Conservation (phyloP, 1,284 basidiomycete genomes). For the Puccinia novopanici region DNA sequence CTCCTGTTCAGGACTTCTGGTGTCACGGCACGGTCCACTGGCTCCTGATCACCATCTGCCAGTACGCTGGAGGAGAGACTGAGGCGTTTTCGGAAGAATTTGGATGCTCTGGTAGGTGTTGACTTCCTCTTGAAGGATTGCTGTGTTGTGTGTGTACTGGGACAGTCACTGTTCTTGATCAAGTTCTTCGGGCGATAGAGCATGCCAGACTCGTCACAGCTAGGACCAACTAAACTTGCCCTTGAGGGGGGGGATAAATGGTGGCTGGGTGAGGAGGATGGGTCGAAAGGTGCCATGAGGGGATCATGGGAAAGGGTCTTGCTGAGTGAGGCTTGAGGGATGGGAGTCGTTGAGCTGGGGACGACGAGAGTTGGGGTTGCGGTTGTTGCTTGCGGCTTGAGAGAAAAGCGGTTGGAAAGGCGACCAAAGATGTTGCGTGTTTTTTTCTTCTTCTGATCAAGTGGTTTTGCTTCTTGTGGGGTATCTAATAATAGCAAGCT, state of each 20-base stretch:
- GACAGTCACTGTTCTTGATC: background rate
- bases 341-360: background rate
- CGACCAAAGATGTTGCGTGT: background rate
- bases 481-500: too few relatives aligned
- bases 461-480: background rate
- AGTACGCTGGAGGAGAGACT: background rate
- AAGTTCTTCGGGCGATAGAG: background rate
- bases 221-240: background rate
- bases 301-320: conserved; percentile 1
- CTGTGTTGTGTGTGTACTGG: background rate
- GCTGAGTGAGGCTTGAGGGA: background rate
- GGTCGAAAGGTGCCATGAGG: too few relatives aligned
- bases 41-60: too few relatives aligned
- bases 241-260: background rate
- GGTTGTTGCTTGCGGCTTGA: background rate
- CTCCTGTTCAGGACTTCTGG: background rate
- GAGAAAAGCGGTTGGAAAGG: background rate
- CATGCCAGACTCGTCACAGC: background rate
- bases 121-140: background rate
- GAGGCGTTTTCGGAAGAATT: background rate
- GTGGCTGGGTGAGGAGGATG: too few relatives aligned
- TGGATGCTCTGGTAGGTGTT: background rate
- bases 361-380: background rate
- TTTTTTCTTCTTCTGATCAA: background rate
- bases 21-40: too few relatives aligned